phyloP scores from a whole-genome alignment of 306 rosid species.

The Ochetophila trinervis region DNA sequence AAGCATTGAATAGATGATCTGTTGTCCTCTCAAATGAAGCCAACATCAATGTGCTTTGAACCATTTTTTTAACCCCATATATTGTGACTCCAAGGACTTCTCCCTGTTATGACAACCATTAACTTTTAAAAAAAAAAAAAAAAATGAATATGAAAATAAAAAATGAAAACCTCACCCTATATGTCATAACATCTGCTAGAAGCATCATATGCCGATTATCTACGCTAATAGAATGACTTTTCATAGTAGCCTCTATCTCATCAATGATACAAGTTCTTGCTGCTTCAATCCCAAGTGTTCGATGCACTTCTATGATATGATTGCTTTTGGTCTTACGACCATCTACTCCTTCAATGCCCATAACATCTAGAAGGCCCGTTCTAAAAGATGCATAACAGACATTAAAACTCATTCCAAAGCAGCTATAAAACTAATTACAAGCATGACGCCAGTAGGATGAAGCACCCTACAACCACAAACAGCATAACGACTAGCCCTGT shows the following conservation, averaged over 20 bases:
- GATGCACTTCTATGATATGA: constrained; percentile 72
- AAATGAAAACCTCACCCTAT: constrained; percentile 53
- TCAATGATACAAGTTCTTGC: constrained; percentile 77
- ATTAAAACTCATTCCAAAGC: neutral
- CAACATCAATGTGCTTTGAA: constrained; percentile 76
- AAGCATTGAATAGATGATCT: constrained; percentile 74
- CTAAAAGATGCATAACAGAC: constrained; percentile 32
- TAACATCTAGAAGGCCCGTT: constrained; percentile 67
- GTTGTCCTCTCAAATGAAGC: constrained; percentile 91
- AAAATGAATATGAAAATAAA: neutral
- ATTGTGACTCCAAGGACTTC: constrained; percentile 88
- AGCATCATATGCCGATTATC: constrained; percentile 95
- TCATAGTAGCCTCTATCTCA: constrained; percentile 76
- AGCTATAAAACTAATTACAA: neutral
- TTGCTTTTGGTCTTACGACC: constrained; percentile 68
- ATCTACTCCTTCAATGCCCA: constrained; percentile 81
- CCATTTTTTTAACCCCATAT: constrained; percentile 89
- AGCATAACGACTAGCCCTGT: neutral
- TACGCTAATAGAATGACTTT: constrained; percentile 75
- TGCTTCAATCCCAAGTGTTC: constrained; percentile 86
- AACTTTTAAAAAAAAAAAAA: too few relatives aligned
- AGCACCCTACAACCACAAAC: neutral
- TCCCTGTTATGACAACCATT: constrained; percentile 49
- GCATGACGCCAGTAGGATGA: neutral
- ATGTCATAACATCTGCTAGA: constrained; percentile 91